phyloP scores from a whole-genome alignment of 306 rosid species.

The Acacia crassicarpa region DNA sequence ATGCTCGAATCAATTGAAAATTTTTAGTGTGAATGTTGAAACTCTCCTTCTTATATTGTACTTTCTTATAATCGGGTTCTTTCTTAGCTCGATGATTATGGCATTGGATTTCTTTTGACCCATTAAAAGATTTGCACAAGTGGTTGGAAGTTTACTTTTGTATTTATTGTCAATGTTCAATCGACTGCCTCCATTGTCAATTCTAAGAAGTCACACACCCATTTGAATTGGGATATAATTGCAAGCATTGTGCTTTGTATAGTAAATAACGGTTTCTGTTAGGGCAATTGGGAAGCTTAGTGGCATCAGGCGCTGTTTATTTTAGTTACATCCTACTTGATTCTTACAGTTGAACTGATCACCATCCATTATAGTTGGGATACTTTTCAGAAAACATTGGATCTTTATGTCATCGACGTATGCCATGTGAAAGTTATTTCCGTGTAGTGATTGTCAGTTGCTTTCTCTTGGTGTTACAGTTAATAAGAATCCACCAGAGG shows the following conservation, averaged over 20 bases:
- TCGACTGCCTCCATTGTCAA: background rate
- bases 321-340: conserved; percentile 17
- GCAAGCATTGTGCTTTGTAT: conserved; percentile 8
- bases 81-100: conserved; percentile 16
- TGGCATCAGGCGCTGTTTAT: conserved; percentile 11
- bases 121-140: background rate
- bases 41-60: background rate
- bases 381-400: conserved; percentile 5
- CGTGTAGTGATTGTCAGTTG: conserved; percentile 24
- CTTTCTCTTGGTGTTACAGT: conserved; percentile 48
- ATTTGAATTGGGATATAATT: conserved; percentile 16
- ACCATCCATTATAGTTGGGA: background rate
- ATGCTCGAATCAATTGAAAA: background rate
- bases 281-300: conserved; percentile 8
- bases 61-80: background rate
- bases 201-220: conserved; percentile 7
- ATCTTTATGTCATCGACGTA: conserved; percentile 21
- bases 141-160: background rate
- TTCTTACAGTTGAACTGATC: conserved; percentile 10
- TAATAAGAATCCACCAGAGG: conserved; percentile 70
- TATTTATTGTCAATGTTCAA: background rate
- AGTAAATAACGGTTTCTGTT: conserved; percentile 8
- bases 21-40: conserved; percentile 23
- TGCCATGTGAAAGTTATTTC: conserved; percentile 23
- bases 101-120: conserved; percentile 14